Conservation (phyloP, 768 basidiomycete genomes). For the Kwoniella sp. region DNA sequence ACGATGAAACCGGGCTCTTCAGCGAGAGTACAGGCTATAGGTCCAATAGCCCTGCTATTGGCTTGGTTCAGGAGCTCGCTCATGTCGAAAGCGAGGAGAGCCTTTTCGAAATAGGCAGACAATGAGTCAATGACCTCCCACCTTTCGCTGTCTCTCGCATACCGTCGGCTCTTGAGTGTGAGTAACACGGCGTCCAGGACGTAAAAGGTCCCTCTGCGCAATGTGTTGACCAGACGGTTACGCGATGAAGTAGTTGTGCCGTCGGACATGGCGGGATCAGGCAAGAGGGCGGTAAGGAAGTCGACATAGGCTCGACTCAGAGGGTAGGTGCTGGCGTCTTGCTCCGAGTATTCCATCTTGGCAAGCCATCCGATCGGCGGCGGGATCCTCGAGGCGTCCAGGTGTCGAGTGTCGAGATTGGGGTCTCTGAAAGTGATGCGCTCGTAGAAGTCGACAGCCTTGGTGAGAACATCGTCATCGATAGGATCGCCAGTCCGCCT, state of each 20-base stretch:
- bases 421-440: conserved; percentile 35
- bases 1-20: conserved; percentile 82
- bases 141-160: conserved; percentile 66
- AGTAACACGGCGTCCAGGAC: conserved; percentile 85
- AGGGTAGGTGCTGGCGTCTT: conserved; percentile 72
- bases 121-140: conserved; percentile 85
- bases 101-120: conserved; percentile 77
- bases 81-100: conserved; percentile 74
- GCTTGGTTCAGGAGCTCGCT: conserved; percentile 62
- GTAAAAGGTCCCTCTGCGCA: conserved; percentile 74
- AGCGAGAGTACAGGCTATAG: conserved; percentile 48
- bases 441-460: conserved; percentile 35
- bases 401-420: conserved; percentile 18
- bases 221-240: conserved; percentile 62
- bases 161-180: conserved; percentile 70
- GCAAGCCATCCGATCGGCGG: conserved; percentile 54
- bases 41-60: conserved; percentile 25
- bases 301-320: conserved; percentile 82
- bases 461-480: conserved; percentile 31
- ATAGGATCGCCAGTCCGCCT: conserved; percentile 25
- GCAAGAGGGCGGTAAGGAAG: conserved; percentile 71
- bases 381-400: conserved; percentile 23
- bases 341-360: conserved; percentile 83
- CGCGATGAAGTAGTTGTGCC: conserved; percentile 47
- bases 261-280: conserved; percentile 7